Evolutionary conservation across 2,329 filamentous ascomycete species (phyloP), one percentile per base, ranked within the genome.

Genomic region (Diaporthe sp.): DNA sequence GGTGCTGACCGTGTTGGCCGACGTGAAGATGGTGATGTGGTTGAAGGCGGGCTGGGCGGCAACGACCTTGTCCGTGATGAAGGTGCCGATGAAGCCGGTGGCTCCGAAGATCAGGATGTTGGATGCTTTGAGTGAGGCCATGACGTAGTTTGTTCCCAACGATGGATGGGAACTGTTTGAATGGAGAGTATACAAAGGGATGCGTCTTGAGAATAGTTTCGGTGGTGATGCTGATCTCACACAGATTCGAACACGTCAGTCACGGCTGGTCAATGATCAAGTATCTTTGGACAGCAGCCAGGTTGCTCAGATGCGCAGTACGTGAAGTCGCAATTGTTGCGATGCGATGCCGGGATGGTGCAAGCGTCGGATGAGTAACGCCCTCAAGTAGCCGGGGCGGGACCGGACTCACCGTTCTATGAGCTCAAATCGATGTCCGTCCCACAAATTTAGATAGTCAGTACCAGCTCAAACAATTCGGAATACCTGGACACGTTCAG

Each of bases 1-100:
- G 13, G 82, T 84, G 64, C 85, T 79, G n/a, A 86, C 82, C 0
- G 89, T 90, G 64, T 82, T 83, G 13, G 84, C 78, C 8, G 90
- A 91, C 0, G 82, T 83, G 77, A 86, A 86, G 57, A 86, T 80
- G 52, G 82, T 77, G 45, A 86, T 74, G 12, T 82, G 79, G 1
- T 78, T 75, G 71, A 84, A 84, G 13, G 80, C 70, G 0, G 83
- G 83, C 33, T 81, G 80, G 19, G 85, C 82, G 25, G 79, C 74
- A 50, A 84, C 73, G 52, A 86, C 76, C n/a, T 81, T 80, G 2
- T 83, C 77, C 6, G 84, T 83, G 71, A 86, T 86, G 79, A 84
- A 84, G 64, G 80, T 77, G 22, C 85, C 85, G 47, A 86, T 86
- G 40, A 79, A 80, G 61, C 85, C 85, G 1, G 84, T 86, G 19